Evolutionary conservation across 2,329 filamentous ascomycete species (phyloP).

Genomic region (Penicillium sp.): DNA sequence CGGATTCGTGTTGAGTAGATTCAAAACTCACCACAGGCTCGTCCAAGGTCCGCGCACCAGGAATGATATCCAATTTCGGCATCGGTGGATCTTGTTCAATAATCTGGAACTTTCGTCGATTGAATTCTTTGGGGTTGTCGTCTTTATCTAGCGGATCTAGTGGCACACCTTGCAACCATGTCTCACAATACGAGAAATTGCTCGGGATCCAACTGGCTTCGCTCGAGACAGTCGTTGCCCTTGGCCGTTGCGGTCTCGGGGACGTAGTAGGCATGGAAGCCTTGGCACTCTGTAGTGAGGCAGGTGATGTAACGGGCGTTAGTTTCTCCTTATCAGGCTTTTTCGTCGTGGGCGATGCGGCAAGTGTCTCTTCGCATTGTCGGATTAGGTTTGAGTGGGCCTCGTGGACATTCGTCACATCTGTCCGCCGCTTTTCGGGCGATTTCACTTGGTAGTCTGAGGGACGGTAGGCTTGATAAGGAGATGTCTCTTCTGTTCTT

Average conservation of each 20-base stretch:
- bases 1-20: background rate
- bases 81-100: constrained; percentile 43
- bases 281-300: constrained; percentile 3
- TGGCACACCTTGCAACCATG: constrained; percentile 47
- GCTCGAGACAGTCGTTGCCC: constrained; percentile 45
- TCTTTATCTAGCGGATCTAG: constrained; percentile 36
- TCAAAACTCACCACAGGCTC: constrained; percentile 34
- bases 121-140: constrained; percentile 37
- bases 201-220: constrained; percentile 47
- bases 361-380: constrained; percentile 33
- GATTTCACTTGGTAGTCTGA: constrained; percentile 20
- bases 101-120: constrained; percentile 46
- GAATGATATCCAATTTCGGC: constrained; percentile 30
- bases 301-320: constrained; percentile 19
- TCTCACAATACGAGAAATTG: constrained; percentile 46
- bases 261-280: constrained; percentile 24
- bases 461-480: constrained; percentile 28
- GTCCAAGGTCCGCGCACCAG: constrained; percentile 28
- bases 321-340: constrained; percentile 21
- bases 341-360: constrained; percentile 19
- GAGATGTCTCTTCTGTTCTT: constrained; percentile 10
- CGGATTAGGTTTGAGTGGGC: constrained; percentile 41
- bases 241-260: constrained; percentile 37
- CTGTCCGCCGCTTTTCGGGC: constrained; percentile 16
- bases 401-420: constrained; percentile 41